Percentiles rank a stretch among this genome's conserved stretches.
Evolutionary conservation across 2,329 filamentous ascomycete genomes (phyloP).

Genomic region (Fonsecaea monophora): DNA sequence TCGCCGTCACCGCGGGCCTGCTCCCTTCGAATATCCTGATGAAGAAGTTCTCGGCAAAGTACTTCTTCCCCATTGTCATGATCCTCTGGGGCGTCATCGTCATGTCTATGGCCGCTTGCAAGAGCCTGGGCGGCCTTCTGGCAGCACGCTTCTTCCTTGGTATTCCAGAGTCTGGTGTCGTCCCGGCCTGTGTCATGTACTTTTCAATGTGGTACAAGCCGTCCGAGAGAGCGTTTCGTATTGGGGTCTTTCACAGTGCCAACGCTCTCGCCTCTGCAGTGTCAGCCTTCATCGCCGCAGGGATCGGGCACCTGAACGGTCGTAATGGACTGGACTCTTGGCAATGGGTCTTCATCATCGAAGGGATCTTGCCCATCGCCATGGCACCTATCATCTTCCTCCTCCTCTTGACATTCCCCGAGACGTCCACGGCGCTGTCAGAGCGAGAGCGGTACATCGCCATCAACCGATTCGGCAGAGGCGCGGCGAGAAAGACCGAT

Average conservation of each 20-base stretch:
- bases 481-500: conserved; percentile 34
- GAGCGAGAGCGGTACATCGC: conserved; percentile 37
- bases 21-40: conserved; percentile 35
- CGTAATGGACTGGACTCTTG: conserved; percentile 25
- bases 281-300: conserved; percentile 38
- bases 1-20: conserved; percentile 33
- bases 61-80: conserved; percentile 39
- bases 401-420: conserved; percentile 35
- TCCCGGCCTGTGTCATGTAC: conserved; percentile 38
- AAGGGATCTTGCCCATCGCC: conserved; percentile 12
- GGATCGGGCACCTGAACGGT: conserved; percentile 40
- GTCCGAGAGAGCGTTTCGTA: conserved; percentile 35
- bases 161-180: conserved; percentile 36
- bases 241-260: conserved; percentile 38
- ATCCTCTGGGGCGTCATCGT: conserved; percentile 48
- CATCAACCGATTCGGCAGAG: conserved; percentile 36
- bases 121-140: conserved; percentile 24
- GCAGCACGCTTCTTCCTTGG: conserved; percentile 36
- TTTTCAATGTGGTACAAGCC: conserved; percentile 41
- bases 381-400: conserved; percentile 25
- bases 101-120: conserved; percentile 42
- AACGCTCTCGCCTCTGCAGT: conserved; percentile 34
- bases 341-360: conserved; percentile 33
- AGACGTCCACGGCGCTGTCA: conserved; percentile 30
- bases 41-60: conserved; percentile 35